phyloP scores from a whole-genome alignment of 495 filamentous ascomycete genomes.

The Penicillium ochrochloron region DNA sequence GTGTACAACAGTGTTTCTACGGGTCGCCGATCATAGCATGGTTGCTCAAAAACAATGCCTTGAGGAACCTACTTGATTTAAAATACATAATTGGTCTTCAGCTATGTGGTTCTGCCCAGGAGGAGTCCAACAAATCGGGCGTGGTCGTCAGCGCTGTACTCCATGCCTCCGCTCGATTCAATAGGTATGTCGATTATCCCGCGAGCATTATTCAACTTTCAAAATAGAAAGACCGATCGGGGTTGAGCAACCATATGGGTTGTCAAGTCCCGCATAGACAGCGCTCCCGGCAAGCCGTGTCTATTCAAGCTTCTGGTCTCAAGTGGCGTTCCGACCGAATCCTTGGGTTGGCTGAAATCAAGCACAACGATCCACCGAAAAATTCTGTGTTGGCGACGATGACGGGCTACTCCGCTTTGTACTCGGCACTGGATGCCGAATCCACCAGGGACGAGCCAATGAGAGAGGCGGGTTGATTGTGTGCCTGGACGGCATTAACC shows the following conservation, averaged over 20 bases:
- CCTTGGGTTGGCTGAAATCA: not conserved
- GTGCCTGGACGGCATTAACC: slow-evolving; percentile 7
- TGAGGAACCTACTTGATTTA: too few relatives aligned
- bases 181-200: not conserved
- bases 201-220: not conserved
- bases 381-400: slow-evolving; percentile 11
- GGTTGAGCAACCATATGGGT: too few relatives aligned
- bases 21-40: too few relatives aligned
- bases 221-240: not conserved
- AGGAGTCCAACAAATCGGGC: not conserved
- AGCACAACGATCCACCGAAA: slow-evolving; percentile 16
- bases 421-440: slow-evolving; percentile 21
- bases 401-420: slow-evolving; percentile 7
- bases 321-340: slow-evolving; percentile 15
- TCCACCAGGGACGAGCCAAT: slow-evolving; percentile 5
- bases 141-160: not conserved
- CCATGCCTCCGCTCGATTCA: not conserved
- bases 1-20: too few relatives aligned
- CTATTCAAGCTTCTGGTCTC: not conserved
- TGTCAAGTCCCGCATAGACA: not conserved
- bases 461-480: not conserved
- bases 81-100: too few relatives aligned
- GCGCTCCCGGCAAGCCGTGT: slow-evolving; percentile 12
- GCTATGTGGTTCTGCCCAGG: too few relatives aligned
- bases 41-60: too few relatives aligned